Evolutionary conservation across 805 yeast genomes (phyloP).

Genomic region (Yarrowia deformans): DNA sequence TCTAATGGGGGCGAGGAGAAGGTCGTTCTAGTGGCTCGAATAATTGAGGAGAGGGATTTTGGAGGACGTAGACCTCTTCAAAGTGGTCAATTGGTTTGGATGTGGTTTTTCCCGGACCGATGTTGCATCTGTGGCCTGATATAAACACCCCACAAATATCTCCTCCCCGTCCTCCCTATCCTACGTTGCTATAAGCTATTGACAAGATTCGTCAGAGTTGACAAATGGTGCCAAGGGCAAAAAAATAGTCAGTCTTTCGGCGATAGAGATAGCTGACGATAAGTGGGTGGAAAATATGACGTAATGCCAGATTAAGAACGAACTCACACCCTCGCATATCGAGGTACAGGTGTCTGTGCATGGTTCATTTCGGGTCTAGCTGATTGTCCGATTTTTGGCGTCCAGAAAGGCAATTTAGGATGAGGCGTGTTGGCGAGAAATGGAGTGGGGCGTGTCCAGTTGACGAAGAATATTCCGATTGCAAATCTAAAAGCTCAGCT

Average conservation of each 20-base stretch:
- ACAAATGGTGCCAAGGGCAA: neutral
- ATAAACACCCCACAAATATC: too few species aligned
- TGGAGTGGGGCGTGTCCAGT: neutral
- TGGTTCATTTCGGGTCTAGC: neutral
- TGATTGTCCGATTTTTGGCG: neutral
- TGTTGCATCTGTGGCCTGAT: too few species aligned
- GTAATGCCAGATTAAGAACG: neutral
- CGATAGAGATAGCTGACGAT: too few species aligned
- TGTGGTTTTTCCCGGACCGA: too few species aligned
- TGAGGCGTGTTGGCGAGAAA: neutral
- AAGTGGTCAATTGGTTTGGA: too few species aligned
- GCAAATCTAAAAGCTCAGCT: neutral
- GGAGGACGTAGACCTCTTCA: too few species aligned
- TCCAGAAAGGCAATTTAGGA: neutral
- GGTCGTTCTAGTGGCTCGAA: too few species aligned
- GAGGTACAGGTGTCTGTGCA: conserved; percentile 15
- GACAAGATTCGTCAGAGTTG: neutral
- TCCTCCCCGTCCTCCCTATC: too few species aligned
- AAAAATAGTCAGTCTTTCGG: neutral
- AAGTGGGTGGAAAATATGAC: neutral
- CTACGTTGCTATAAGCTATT: neutral
- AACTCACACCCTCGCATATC: neutral
- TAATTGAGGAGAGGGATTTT: too few species aligned
- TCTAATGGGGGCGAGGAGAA: neutral
- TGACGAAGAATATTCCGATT: neutral